These are phyloP conservation scores for Yueomyces sp. DNA, from an alignment of 805 yeast species.

Conservation along the genomic window DNA sequence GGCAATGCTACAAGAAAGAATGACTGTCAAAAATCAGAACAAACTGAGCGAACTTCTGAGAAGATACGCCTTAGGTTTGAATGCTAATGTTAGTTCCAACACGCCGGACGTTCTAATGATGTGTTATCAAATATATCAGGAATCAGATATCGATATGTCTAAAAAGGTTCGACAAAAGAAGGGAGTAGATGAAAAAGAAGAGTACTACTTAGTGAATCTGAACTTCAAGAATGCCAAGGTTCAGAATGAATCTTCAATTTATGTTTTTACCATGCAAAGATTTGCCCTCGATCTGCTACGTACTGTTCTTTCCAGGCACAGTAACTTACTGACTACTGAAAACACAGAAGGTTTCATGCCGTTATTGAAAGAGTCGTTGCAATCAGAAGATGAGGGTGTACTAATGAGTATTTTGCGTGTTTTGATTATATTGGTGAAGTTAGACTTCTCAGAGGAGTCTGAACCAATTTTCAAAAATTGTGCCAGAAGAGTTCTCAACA, in stretches of 20 bases:
- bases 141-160: conserved; percentile 28
- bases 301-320: conserved; percentile 53
- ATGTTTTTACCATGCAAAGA: conserved; percentile 50
- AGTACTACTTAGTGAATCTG: conserved; percentile 64
- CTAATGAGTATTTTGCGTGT: conserved; percentile 53
- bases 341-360: conserved; percentile 69
- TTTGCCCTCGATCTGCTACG: conserved; percentile 68
- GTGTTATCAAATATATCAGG: conserved; percentile 59
- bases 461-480: conserved; percentile 39
- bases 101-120: conserved; percentile 48
- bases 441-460: conserved; percentile 43
- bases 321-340: conserved; percentile 40
- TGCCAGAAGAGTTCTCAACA: conserved; percentile 44
- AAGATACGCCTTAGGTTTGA: conserved; percentile 67
- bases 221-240: conserved; percentile 44
- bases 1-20: conserved; percentile 44
- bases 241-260: conserved; percentile 42
- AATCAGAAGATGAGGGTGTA: conserved; percentile 66
- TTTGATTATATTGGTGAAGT: conserved; percentile 41
- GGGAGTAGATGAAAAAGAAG: conserved; percentile 32
- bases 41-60: conserved; percentile 69
- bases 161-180: conserved; percentile 9
- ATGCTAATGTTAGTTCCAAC: conserved; percentile 48
- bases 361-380: conserved; percentile 43
- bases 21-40: conserved; percentile 54